These are phyloP conservation scores for Tuber calosporum DNA, from an alignment of 495 filamentous ascomycete species.

Conservation along the genomic window DNA sequence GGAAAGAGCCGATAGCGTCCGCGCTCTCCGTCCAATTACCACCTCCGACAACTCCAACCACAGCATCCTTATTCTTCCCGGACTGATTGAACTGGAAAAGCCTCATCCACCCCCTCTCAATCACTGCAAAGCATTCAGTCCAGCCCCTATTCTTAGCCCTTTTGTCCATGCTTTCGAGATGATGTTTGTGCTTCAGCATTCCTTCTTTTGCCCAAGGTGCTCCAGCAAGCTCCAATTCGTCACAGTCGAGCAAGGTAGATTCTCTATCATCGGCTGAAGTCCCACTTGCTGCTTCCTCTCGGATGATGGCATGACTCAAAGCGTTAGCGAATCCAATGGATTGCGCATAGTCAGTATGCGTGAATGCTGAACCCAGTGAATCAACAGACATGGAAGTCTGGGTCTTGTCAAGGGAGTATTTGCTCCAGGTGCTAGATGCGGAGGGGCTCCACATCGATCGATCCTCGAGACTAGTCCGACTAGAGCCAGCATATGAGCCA, in stretches of 20 bases:
- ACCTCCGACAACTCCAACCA: constrained; percentile 72
- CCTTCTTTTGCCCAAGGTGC: constrained; percentile 98
- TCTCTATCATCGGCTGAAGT: constrained; percentile 50
- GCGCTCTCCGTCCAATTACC: constrained; percentile 97
- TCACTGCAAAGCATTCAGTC: constrained; percentile 94
- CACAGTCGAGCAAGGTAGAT: constrained; percentile 68
- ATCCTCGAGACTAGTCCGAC: constrained; percentile 87
- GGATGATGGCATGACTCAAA: constrained; percentile 90
- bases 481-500: constrained; percentile 74
- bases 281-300: constrained; percentile 67
- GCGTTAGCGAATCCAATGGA: constrained; percentile 98
- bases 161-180: constrained; percentile 81
- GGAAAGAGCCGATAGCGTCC: constrained; percentile 75
- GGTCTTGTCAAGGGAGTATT: constrained; percentile 79
- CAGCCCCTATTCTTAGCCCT: constrained; percentile 86
- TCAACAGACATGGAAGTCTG: constrained; percentile 86
- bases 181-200: constrained; percentile 90
- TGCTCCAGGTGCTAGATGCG: constrained; percentile 87
- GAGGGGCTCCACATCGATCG: constrained; percentile 87
- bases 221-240: constrained; percentile 78
- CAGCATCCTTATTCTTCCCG: constrained; percentile 57
- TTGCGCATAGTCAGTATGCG: constrained; percentile 79
- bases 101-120: constrained; percentile 91
- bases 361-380: constrained; percentile 71
- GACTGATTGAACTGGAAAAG: constrained; percentile 82